phyloP scores from a whole-genome alignment of 164 flowering plant genomes.

The Warburgia ugandensis region DNA sequence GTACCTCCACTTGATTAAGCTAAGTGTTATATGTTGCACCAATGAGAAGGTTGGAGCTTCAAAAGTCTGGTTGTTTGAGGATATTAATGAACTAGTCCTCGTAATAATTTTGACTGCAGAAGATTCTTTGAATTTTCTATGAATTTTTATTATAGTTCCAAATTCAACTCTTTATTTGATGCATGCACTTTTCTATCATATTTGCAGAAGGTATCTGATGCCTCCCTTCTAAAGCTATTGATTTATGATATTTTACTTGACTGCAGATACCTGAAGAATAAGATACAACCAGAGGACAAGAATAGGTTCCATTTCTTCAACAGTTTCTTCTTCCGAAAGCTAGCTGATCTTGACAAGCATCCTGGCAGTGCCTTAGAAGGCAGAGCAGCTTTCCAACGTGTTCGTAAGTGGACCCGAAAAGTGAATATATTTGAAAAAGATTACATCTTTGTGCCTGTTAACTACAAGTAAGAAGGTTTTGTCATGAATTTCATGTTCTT shows the following conservation, averaged over 20 bases:
- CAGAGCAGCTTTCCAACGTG: slow-evolving; percentile 84
- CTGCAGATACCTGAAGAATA: slow-evolving; percentile 75
- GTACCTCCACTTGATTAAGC: no score
- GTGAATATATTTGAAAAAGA: slow-evolving; percentile 86
- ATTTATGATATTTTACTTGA: neutral
- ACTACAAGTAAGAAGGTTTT: slow-evolving; percentile 62
- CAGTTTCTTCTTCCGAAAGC: slow-evolving; percentile 91
- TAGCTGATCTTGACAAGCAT: slow-evolving; percentile 84
- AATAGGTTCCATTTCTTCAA: slow-evolving; percentile 76
- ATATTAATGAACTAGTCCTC: no score
- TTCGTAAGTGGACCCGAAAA: slow-evolving; percentile 96
- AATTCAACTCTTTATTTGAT: no score
- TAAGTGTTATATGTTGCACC: no score
- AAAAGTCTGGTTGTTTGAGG: no score
- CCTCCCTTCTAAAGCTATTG: neutral
- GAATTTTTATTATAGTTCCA: no score
- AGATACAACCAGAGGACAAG: slow-evolving; percentile 39
- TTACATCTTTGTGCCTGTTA: slow-evolving; percentile 84
- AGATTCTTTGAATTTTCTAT: no score
- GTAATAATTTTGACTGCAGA: no score
- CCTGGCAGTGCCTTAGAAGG: slow-evolving; percentile 73
- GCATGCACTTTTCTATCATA: no score
- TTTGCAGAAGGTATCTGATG: neutral
- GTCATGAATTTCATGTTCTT: neutral
- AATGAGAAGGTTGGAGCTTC: no score